These are phyloP conservation scores for Eucalyptus sideroxylon DNA, from an alignment of 345 rosid species.

Conservation along the genomic window DNA sequence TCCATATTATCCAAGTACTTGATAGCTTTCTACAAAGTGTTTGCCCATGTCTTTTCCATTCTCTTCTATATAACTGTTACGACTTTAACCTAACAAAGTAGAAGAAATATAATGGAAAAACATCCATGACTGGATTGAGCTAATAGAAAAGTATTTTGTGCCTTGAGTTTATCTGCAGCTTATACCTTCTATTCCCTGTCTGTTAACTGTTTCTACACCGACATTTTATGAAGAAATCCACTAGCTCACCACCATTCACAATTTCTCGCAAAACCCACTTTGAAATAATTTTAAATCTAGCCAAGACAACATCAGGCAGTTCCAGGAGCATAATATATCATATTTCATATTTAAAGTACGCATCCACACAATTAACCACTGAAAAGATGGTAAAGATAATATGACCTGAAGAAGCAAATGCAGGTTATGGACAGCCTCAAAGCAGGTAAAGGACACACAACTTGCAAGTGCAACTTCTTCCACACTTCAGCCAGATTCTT, in stretches of 20 bases:
- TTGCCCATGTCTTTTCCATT: not conserved
- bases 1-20: not conserved
- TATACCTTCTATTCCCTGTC: not conserved
- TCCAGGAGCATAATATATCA: not conserved
- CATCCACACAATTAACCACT: not conserved
- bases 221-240: not conserved
- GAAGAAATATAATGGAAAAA: not conserved
- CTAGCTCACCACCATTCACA: not conserved
- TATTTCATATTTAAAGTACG: not conserved
- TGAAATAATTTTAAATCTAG: not conserved
- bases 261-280: not conserved
- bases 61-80: not conserved
- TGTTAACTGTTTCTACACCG: not conserved
- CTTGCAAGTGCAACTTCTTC: not conserved
- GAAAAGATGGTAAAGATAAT: not conserved
- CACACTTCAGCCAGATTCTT: not conserved
- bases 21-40: not conserved
- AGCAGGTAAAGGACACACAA: not conserved
- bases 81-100: not conserved
- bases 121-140: not conserved
- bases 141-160: not conserved
- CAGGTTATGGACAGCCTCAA: not conserved
- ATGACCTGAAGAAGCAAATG: not conserved
- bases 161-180: not conserved
- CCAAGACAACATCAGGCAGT: not conserved